Conservation (phyloP, 768 basidiomycete genomes). For the Leccinellum rugosiceps region DNA sequence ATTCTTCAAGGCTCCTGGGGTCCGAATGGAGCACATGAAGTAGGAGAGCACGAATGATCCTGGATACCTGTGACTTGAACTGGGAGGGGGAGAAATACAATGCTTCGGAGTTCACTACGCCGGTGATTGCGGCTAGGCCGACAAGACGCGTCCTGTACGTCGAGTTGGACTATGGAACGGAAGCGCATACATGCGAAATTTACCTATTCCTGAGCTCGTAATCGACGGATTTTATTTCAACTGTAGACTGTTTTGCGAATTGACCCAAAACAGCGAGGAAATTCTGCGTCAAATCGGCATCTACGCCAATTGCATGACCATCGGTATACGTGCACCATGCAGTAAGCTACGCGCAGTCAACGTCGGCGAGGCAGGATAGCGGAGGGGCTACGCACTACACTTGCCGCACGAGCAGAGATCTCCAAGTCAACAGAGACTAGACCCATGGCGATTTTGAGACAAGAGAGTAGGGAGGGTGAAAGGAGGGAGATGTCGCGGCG, state of each 20-base stretch:
- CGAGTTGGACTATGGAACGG: not conserved
- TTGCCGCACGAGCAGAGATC: conserved; percentile 72
- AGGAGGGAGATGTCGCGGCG: conserved; percentile 76
- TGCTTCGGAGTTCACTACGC: conserved; percentile 80
- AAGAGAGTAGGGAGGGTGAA: conserved; percentile 64
- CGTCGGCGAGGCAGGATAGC: not conserved
- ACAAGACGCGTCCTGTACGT: conserved; percentile 71
- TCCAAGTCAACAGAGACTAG: conserved; percentile 66
- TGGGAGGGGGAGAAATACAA: conserved; percentile 69
- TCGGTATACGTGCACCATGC: conserved; percentile 93
- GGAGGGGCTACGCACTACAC: conserved; percentile 54
- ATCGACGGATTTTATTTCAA: conserved; percentile 49
- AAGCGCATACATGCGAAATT: not conserved
- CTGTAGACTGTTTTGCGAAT: conserved; percentile 62
- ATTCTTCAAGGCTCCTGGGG: conserved; percentile 56
- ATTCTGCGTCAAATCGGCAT: conserved; percentile 61
- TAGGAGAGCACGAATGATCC: conserved; percentile 71
- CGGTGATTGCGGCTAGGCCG: conserved; percentile 79
- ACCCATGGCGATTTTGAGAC: conserved; percentile 55
- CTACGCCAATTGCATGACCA: conserved; percentile 77
- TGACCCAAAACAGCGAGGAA: conserved; percentile 66
- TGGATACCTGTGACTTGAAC: conserved; percentile 67
- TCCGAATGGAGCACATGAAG: conserved; percentile 63
- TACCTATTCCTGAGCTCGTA: conserved; percentile 75
- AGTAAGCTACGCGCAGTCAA: conserved; percentile 57